Percentiles rank a stretch among this genome's conserved stretches.
Conservation (phyloP, 805 yeast genomes). For the Cyberlindnera meyerae region DNA sequence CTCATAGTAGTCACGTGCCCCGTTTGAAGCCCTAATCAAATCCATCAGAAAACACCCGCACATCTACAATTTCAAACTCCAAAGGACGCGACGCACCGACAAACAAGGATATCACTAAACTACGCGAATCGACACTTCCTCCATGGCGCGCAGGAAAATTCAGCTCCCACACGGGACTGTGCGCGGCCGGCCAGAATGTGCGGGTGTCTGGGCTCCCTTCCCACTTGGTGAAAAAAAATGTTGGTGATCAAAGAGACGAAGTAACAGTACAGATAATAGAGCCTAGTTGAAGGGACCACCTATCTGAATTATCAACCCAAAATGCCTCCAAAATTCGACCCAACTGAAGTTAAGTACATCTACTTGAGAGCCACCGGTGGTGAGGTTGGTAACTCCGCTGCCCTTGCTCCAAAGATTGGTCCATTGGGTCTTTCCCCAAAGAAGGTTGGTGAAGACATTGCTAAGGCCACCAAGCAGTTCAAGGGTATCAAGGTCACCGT, state of each 20-base stretch:
- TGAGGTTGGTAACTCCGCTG: conserved; percentile 99
- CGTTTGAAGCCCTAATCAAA: conserved; percentile 5
- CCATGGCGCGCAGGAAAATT: too few species aligned
- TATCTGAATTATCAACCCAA: conserved; percentile 22
- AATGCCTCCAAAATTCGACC: conserved; percentile 99
- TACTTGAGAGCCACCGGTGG: conserved; percentile 99
- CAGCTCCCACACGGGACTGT: too few species aligned
- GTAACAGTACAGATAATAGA: too few species aligned
- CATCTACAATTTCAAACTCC: too few species aligned
- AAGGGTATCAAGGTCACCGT: conserved; percentile 99
- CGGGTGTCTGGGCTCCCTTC: neutral
- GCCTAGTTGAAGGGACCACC: neutral
- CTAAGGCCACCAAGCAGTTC: conserved; percentile 98
- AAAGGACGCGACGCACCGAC: too few species aligned
- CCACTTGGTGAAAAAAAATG: conserved; percentile 8
- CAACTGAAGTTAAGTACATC: conserved; percentile 95
- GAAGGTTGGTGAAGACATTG: conserved; percentile 99
- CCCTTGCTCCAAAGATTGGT: conserved; percentile 99
- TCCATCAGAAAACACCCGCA: conserved; percentile 3
- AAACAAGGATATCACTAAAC: neutral
- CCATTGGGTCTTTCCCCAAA: conserved; percentile 99
- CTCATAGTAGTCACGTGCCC: conserved; percentile 3
- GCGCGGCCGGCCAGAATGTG: neutral
- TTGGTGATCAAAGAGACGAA: too few species aligned
- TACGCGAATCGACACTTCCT: too few species aligned